A percentile compares a stretch with the other conserved stretches of the same genome.
These are phyloP conservation scores for Madurella fahalii DNA, from an alignment of 2,329 filamentous ascomycete species.

Conservation along the genomic window DNA sequence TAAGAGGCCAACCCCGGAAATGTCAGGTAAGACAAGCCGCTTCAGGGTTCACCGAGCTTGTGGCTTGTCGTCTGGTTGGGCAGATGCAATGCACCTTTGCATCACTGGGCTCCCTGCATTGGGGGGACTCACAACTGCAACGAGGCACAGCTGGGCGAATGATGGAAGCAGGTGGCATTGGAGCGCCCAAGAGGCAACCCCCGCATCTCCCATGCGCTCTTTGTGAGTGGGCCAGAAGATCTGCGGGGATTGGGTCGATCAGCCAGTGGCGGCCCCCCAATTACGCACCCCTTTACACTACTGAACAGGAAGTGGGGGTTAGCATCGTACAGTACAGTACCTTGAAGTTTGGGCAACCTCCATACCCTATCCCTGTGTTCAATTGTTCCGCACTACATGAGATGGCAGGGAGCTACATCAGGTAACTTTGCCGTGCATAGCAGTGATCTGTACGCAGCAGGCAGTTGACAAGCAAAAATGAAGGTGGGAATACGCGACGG, in stretches of 20 bases:
- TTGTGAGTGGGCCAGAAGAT: not conserved
- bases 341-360: not conserved
- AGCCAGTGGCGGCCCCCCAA: not conserved
- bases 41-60: not conserved
- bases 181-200: not conserved
- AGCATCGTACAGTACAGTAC: not conserved
- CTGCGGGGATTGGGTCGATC: not conserved
- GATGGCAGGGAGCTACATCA: too few species aligned
- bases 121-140: not conserved
- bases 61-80: slow-evolving; percentile 3
- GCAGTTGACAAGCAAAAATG: too few species aligned
- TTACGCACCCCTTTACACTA: not conserved
- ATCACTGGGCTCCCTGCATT: slow-evolving; percentile 6
- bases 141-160: not conserved
- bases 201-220: not conserved
- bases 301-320: not conserved
- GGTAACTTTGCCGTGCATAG: too few species aligned
- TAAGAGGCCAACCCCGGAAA: slow-evolving; percentile 5
- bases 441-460: too few species aligned
- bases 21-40: not conserved
- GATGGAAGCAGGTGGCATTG: not conserved
- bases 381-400: not conserved
- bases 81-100: not conserved
- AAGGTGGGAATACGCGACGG: too few species aligned
- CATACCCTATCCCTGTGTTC: not conserved